Conservation (phyloP, 2,329 filamentous ascomycete species). For the Fusarium praegraminearum region DNA sequence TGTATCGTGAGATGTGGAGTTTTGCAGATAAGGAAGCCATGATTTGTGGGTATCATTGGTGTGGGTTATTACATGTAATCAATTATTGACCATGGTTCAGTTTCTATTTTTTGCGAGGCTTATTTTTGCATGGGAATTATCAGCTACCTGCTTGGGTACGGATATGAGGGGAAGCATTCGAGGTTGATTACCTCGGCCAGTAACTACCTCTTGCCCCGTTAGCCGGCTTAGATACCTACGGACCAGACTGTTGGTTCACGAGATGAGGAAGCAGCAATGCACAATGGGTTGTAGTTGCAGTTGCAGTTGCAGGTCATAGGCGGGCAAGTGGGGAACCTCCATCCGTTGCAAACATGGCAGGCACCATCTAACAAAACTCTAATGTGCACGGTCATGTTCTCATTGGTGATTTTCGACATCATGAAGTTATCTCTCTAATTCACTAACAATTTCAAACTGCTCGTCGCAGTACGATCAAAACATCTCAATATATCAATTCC, state of each 20-base stretch:
- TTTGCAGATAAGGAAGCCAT: conserved; percentile 28
- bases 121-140: neutral
- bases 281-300: neutral
- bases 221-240: neutral
- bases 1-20: conserved; percentile 35
- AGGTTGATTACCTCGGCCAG: neutral
- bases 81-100: conserved; percentile 5
- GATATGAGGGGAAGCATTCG: too few relatives aligned
- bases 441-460: neutral
- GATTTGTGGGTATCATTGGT: conserved; percentile 19
- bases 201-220: neutral
- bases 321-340: conserved; percentile 1
- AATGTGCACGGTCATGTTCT: conserved; percentile 12
- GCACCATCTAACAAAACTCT: conserved; percentile 14
- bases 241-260: neutral
- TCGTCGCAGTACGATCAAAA: neutral
- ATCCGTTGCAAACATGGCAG: neutral
- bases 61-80: conserved; percentile 22
- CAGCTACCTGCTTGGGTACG: too few relatives aligned
- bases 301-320: neutral
- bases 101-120: neutral
- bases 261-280: conserved; percentile 13
- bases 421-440: conserved; percentile 3
- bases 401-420: conserved; percentile 9
- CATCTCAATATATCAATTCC: conserved; percentile 34